Evolutionary conservation across 1,284 basidiomycete genomes (phyloP).

Genomic region (Ganoderma sinense): DNA sequence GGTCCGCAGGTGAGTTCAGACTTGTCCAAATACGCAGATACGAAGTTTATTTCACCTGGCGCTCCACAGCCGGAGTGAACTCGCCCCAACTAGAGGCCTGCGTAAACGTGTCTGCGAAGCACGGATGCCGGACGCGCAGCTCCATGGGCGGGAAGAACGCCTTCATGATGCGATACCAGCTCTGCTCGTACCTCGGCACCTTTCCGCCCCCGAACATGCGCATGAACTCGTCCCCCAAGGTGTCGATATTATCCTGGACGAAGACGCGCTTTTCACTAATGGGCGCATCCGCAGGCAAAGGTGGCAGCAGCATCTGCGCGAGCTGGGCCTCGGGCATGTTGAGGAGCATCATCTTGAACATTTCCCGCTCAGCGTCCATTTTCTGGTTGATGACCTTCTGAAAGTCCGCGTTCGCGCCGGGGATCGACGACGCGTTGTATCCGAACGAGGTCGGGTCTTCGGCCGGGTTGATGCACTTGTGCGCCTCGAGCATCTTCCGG

Average conservation of each 20-base stretch:
- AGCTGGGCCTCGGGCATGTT: slow-evolving; percentile 5
- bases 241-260: neutral
- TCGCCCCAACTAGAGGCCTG: neutral
- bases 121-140: slow-evolving; percentile 11
- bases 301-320: neutral
- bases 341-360: slow-evolving; percentile 10
- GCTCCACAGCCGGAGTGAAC: neutral
- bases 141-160: slow-evolving; percentile 17
- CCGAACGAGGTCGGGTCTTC: neutral
- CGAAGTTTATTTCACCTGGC: neutral
- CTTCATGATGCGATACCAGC: slow-evolving; percentile 16
- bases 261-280: slow-evolving; percentile 1
- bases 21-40: neutral
- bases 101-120: slow-evolving; percentile 11
- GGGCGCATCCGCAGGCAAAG: neutral
- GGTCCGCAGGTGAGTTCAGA: neutral
- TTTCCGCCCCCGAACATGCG: neutral
- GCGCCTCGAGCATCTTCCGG: slow-evolving; percentile 6
- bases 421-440: neutral
- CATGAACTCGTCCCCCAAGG: neutral
- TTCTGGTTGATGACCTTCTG: neutral
- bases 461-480: neutral
- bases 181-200: slow-evolving; percentile 9
- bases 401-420: neutral
- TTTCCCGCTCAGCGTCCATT: slow-evolving; percentile 9